Evolutionary conservation across 805 yeast species (phyloP).

Genomic region (Spathaspora arborariae): DNA sequence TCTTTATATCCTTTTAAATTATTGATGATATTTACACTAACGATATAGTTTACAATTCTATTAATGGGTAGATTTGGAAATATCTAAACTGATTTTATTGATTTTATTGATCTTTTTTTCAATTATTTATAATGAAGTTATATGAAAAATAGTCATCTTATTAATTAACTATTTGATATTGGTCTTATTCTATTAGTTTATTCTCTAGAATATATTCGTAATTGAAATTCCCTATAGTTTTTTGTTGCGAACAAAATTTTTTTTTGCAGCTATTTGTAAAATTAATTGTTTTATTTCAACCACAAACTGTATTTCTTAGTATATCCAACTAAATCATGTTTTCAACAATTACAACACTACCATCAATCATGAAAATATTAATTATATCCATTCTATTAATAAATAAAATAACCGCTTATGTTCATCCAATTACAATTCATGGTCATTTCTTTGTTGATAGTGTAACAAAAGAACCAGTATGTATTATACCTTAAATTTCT

Average conservation of each 20-base stretch:
- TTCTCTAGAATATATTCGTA: too few species aligned
- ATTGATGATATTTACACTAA: too few species aligned
- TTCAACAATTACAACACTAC: background rate
- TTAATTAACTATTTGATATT: too few species aligned
- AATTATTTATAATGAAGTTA: too few species aligned
- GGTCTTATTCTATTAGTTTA: too few species aligned
- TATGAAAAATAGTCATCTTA: too few species aligned
- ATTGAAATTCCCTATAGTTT: too few species aligned
- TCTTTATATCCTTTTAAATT: too few species aligned
- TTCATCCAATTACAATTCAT: constrained; percentile 65
- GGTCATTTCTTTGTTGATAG: constrained; percentile 77
- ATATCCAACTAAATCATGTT: background rate
- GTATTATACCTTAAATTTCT: constrained; percentile 10
- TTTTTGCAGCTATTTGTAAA: background rate
- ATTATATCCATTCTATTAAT: background rate
- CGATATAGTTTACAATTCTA: too few species aligned
- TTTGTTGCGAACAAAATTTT: background rate
- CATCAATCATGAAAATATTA: background rate
- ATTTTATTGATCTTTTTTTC: too few species aligned
- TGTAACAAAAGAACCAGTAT: constrained; percentile 67
- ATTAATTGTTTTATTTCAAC: background rate
- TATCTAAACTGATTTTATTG: too few species aligned
- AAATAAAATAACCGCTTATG: constrained; percentile 11
- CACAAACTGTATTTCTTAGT: background rate
- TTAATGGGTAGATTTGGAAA: too few species aligned